These are phyloP conservation scores for Apiospora pterosperma DNA, from an alignment of 2,329 filamentous ascomycete species.

Conservation along the genomic window DNA sequence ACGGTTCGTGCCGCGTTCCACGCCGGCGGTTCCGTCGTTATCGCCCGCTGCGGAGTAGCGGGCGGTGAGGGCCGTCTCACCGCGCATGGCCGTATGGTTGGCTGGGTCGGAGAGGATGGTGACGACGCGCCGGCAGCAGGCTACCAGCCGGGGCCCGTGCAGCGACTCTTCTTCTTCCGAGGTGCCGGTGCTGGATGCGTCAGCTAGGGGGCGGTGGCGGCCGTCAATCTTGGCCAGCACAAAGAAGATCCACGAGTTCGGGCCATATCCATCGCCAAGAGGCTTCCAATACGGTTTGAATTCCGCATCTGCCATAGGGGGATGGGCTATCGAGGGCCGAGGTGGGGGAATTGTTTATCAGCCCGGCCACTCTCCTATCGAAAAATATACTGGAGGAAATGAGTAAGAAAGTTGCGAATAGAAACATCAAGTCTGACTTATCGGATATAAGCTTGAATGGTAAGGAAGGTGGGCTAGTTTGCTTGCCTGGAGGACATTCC, in stretches of 20 bases:
- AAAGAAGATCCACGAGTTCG: conserved; percentile 17
- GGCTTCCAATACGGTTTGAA: conserved; percentile 15
- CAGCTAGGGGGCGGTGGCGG: conserved; percentile 12
- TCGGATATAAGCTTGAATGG: no score
- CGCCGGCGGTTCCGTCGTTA: neutral
- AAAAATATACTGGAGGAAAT: no score
- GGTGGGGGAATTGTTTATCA: neutral
- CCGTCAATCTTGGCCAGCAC: conserved; percentile 12
- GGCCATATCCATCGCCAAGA: conserved; percentile 2
- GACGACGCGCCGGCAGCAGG: conserved; percentile 14
- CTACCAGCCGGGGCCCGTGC: conserved; percentile 13
- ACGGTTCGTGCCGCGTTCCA: neutral
- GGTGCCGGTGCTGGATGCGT: conserved; percentile 11
- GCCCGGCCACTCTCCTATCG: neutral
- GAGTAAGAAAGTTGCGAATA: no score
- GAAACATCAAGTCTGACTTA: no score
- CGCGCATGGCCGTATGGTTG: conserved; percentile 14
- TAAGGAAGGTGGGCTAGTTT: no score
- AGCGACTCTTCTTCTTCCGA: conserved; percentile 7
- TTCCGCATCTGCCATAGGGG: neutral
- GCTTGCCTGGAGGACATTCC: no score
- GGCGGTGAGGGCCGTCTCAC: conserved; percentile 14
- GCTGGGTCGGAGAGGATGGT: conserved; percentile 16
- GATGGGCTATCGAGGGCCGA: no score
- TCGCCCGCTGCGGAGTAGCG: conserved; percentile 7